Evolutionary conservation across 1,139 yeast genomes (phyloP).

Genomic region (Pichia sp.): DNA sequence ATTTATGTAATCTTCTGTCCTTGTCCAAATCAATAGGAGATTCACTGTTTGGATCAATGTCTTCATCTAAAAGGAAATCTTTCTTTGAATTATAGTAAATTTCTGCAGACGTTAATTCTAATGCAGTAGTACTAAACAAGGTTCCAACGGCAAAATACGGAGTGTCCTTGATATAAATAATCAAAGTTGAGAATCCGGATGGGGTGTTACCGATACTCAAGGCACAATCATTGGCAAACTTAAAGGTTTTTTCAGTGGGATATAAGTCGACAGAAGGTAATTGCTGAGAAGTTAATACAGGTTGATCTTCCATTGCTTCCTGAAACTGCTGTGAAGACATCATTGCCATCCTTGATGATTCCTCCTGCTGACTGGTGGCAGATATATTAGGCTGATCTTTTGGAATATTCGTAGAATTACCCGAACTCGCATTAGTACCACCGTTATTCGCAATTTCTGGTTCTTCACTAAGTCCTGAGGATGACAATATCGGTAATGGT

Average conservation of each 20-base stretch:
- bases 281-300: not conserved
- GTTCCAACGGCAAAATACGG: slow-evolving; percentile 19
- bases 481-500: too few relatives aligned
- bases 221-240: slow-evolving; percentile 17
- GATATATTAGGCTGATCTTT: too few relatives aligned
- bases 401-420: too few relatives aligned
- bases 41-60: slow-evolving; percentile 7
- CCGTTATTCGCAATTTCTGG: too few relatives aligned
- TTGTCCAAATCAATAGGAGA: slow-evolving; percentile 7
- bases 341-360: not conserved
- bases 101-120: slow-evolving; percentile 13
- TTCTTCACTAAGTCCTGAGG: too few relatives aligned
- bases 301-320: not conserved
- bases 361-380: not conserved
- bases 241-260: slow-evolving; percentile 11
- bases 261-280: not conserved
- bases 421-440: too few relatives aligned
- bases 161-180: slow-evolving; percentile 16
- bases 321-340: not conserved
- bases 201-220: slow-evolving; percentile 15
- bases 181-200: slow-evolving; percentile 15
- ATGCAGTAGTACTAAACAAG: slow-evolving; percentile 9
- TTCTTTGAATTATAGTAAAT: slow-evolving; percentile 16
- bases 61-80: slow-evolving; percentile 16
- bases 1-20: slow-evolving; percentile 14